Evolutionary conservation across 192 early-diverging fungal species (phyloP), one percentile per base, ranked within the genome.

Genomic region (Geranomyces michiganensis): DNA sequence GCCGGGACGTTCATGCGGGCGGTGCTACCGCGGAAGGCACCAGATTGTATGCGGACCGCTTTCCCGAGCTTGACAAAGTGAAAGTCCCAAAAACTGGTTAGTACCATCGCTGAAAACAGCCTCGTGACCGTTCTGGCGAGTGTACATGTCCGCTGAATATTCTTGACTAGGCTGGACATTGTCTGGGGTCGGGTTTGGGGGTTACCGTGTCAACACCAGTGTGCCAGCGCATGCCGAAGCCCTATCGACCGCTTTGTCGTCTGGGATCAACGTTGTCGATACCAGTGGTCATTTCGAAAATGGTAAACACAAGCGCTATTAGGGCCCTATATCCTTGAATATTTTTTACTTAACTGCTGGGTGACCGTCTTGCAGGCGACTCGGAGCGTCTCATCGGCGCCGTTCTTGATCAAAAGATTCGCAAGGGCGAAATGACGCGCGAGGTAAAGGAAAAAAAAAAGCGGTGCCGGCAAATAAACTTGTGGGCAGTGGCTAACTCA

Each of bases 211-310:
- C 33, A 78, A 79, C 30, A 19, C 36, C 0, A 73, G 76, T 3
- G 71, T 79, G 56, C 62, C 72, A 0, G 47, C 47, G 7, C 87
- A 89, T 65, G 68, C 44, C 6, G 71, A 70, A 6, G 90, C 90
- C 5, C 53, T 93, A 7, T 21, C 72, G 10, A 55, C 72, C 43
- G 90, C 92, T 13, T 71, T 91, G 7, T 62, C 78, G 53, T 63
- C 73, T 15, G 90, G 90, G 27, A 84, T 91, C 24, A 91, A 92
- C 70, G 79, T 92, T 22, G 87, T 93, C 56, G 92, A 93, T 78
- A 90, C 90, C 4, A 82, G 87, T 36, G 68, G 79, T 10, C 87
- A 92, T 72, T 93, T 93, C 84, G 89, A 88, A 65, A 68, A 79
- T 49, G 92, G 91, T 75, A n/a, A n/a, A n/a, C n/a, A n/a, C n/a